Percentiles rank a stretch among this genome's conserved stretches.
phyloP scores from a whole-genome alignment of 2,329 filamentous ascomycete genomes.

The Alternaria sp. region DNA sequence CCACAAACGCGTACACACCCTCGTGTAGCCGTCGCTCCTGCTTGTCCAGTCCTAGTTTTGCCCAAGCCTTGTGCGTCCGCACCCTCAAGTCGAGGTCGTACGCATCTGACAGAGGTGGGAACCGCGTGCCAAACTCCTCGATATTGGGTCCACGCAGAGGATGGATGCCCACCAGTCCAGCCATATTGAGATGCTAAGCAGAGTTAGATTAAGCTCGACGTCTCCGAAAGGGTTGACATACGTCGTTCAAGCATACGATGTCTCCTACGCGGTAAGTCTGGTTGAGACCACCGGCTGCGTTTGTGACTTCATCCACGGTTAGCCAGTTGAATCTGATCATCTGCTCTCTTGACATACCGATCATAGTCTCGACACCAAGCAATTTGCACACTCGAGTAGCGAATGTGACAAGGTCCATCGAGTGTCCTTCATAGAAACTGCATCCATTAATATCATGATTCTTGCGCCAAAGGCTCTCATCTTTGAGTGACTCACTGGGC shows the following conservation, averaged over 20 bases:
- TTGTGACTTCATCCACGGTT: slow-evolving; percentile 61
- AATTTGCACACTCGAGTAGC: slow-evolving; percentile 69
- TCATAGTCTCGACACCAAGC: slow-evolving; percentile 65
- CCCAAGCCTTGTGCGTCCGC: slow-evolving; percentile 64
- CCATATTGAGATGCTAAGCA: slow-evolving; percentile 66
- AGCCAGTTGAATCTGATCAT: not conserved
- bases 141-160: slow-evolving; percentile 68
- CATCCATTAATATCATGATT: slow-evolving; percentile 18
- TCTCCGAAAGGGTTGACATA: slow-evolving; percentile 38
- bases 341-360: slow-evolving; percentile 51
- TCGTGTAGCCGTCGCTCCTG: slow-evolving; percentile 64
- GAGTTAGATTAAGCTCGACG: slow-evolving; percentile 12
- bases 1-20: slow-evolving; percentile 70
- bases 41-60: slow-evolving; percentile 54
- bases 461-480: not conserved
- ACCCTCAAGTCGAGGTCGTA: slow-evolving; percentile 68
- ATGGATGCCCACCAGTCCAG: slow-evolving; percentile 66
- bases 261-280: slow-evolving; percentile 69
- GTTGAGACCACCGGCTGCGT: slow-evolving; percentile 70
- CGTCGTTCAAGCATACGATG: slow-evolving; percentile 69
- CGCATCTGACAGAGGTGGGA: slow-evolving; percentile 69
- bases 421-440: slow-evolving; percentile 72
- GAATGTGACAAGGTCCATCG: slow-evolving; percentile 67
- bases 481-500: slow-evolving; percentile 61
- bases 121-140: slow-evolving; percentile 67